Conservation (phyloP, 31 red algal species). For the Asparagopsis taxiformis region DNA sequence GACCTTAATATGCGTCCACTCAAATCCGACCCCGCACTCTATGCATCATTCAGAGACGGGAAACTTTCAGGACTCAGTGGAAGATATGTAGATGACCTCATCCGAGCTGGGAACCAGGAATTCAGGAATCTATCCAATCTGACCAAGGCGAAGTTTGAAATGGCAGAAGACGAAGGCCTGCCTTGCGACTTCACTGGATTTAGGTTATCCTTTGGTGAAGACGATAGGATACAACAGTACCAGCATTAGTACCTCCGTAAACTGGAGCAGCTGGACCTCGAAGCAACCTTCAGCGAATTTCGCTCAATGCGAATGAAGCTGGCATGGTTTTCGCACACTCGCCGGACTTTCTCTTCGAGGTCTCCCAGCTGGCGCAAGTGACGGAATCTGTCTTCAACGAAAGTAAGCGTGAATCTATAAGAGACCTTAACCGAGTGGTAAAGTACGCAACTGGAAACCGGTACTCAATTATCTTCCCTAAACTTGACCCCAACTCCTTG, state of each 20-base stretch:
- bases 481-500: slow-evolving; percentile 12
- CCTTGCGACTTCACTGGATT: neutral
- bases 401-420: neutral
- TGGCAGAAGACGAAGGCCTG: neutral
- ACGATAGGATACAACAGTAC: slow-evolving; percentile 5
- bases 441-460: neutral
- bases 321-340: slow-evolving; percentile 2
- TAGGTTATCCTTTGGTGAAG: neutral
- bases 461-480: neutral
- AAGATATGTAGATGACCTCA: slow-evolving; percentile 4
- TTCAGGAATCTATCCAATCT: neutral
- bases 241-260: slow-evolving; percentile 19
- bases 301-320: slow-evolving; percentile 42
- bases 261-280: slow-evolving; percentile 7
- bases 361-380: slow-evolving; percentile 26
- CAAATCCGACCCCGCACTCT: slow-evolving; percentile 16
- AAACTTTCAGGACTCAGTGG: neutral
- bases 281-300: slow-evolving; percentile 14
- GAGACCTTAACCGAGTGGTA: slow-evolving; percentile 1
- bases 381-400: slow-evolving; percentile 2
- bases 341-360: slow-evolving; percentile 4
- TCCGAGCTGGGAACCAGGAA: neutral
- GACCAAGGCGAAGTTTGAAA: neutral
- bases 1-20: slow-evolving; percentile 18
- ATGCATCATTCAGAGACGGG: neutral